Evolutionary conservation across 306 rosid species (phyloP).

Genomic region (Argentina anserina): DNA sequence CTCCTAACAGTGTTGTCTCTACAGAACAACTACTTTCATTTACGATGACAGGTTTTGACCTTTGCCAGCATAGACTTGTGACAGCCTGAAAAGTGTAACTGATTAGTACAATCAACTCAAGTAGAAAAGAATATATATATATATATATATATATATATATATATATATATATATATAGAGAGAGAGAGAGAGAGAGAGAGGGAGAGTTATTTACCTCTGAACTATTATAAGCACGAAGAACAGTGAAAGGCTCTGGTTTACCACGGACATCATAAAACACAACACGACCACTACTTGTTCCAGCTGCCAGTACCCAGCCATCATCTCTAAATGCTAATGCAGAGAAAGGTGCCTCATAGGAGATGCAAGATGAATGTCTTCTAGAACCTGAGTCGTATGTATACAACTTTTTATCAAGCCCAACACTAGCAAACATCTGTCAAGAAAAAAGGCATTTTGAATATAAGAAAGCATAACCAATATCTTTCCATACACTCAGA

Average conservation of each 20-base stretch:
- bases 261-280: conserved; percentile 96
- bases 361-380: conserved; percentile 71
- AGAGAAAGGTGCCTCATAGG: conserved; percentile 92
- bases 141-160: neutral
- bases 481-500: conserved; percentile 12
- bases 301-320: conserved; percentile 94
- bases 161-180: neutral
- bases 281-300: conserved; percentile 94
- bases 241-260: conserved; percentile 86
- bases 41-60: conserved; percentile 86
- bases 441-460: conserved; percentile 31
- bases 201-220: conserved; percentile 39
- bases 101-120: conserved; percentile 20
- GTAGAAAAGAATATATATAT: neutral
- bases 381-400: conserved; percentile 87
- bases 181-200: neutral
- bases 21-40: conserved; percentile 71
- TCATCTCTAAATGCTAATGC: conserved; percentile 89
- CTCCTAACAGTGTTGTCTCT: conserved; percentile 86
- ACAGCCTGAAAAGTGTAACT: conserved; percentile 66
- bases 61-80: conserved; percentile 96
- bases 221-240: conserved; percentile 77
- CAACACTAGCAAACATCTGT: conserved; percentile 92
- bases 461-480: conserved; percentile 22
- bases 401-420: conserved; percentile 91